phyloP scores from a whole-genome alignment of 176 grass and related monocot genomes.

The Avena atlantica region DNA sequence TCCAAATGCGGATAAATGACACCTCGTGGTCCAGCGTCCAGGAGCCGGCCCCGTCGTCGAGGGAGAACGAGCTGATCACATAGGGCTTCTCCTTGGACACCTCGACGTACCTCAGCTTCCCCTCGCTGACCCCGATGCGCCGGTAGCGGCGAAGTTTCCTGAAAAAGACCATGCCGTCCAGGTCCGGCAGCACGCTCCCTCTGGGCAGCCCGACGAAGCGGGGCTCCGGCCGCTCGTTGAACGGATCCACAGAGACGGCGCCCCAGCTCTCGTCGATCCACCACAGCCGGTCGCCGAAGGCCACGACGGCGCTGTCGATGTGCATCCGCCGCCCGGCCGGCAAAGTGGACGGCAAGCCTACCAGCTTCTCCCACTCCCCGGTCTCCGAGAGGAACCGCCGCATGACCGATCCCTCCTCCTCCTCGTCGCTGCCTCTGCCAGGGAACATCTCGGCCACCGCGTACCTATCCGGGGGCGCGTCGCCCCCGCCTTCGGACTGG shows the following conservation, averaged over 20 bases:
- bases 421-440: too few species aligned
- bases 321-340: not conserved
- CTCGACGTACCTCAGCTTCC: slow-evolving; percentile 41
- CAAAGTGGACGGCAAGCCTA: not conserved
- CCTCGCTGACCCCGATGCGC: slow-evolving; percentile 37
- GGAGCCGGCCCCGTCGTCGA: not conserved
- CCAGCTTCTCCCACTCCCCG: not conserved
- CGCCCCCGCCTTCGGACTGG: not conserved
- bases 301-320: not conserved
- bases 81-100: slow-evolving; percentile 36
- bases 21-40: slow-evolving; percentile 43
- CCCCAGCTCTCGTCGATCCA: slow-evolving; percentile 46
- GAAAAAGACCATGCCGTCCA: not conserved
- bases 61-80: slow-evolving; percentile 21
- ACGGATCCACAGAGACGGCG: slow-evolving; percentile 23
- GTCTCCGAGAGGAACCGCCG: slow-evolving; percentile 44
- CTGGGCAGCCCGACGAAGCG: slow-evolving; percentile 22
- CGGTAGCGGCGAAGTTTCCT: not conserved
- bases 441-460: slow-evolving; percentile 24
- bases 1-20: not conserved
- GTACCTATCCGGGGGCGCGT: slow-evolving; percentile 21
- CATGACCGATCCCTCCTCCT: not conserved
- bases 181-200: slow-evolving; percentile 33
- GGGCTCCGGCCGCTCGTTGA: slow-evolving; percentile 22
- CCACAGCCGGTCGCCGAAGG: slow-evolving; percentile 39